phyloP scores from a whole-genome alignment of 306 rosid species.

The cucumber (Cucumis sativus) region DNA sequence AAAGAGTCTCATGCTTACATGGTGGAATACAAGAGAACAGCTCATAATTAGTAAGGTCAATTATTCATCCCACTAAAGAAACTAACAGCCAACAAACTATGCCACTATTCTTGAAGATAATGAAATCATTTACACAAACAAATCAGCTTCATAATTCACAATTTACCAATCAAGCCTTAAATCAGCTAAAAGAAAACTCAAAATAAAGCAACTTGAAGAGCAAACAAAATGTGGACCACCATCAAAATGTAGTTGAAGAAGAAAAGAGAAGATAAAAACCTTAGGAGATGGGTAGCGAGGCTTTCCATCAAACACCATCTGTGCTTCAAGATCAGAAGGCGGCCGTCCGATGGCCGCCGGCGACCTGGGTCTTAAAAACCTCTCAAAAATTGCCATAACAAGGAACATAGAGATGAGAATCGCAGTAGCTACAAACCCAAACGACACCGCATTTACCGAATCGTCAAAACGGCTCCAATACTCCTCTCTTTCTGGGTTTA shows the following conservation, averaged over 20 bases:
- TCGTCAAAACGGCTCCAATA: slow-evolving; percentile 41
- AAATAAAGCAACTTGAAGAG: not conserved
- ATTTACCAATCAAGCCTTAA: not conserved
- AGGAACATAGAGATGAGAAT: slow-evolving; percentile 68
- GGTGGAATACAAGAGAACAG: not conserved
- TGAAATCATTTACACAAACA: not conserved
- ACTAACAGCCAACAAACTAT: not conserved
- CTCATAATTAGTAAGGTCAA: not conserved
- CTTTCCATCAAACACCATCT: slow-evolving; percentile 22
- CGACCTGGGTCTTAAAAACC: slow-evolving; percentile 42
- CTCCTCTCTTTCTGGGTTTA: slow-evolving; percentile 31
- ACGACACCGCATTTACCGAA: slow-evolving; percentile 49
- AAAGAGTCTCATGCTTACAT: slow-evolving; percentile 8
- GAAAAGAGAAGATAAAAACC: slow-evolving; percentile 13
- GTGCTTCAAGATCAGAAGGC: slow-evolving; percentile 33
- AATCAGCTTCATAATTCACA: not conserved
- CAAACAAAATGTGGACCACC: not conserved
- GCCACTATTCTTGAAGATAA: not conserved
- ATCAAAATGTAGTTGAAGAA: not conserved
- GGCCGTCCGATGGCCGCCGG: slow-evolving; percentile 16
- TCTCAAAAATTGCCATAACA: slow-evolving; percentile 63
- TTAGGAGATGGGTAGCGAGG: slow-evolving; percentile 31
- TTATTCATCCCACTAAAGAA: slow-evolving; percentile 1
- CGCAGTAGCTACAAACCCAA: slow-evolving; percentile 68
- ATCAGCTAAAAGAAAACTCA: not conserved